Evolutionary conservation across 768 basidiomycete genomes (phyloP).

Genomic region (Pleurotus tuber-regium): DNA sequence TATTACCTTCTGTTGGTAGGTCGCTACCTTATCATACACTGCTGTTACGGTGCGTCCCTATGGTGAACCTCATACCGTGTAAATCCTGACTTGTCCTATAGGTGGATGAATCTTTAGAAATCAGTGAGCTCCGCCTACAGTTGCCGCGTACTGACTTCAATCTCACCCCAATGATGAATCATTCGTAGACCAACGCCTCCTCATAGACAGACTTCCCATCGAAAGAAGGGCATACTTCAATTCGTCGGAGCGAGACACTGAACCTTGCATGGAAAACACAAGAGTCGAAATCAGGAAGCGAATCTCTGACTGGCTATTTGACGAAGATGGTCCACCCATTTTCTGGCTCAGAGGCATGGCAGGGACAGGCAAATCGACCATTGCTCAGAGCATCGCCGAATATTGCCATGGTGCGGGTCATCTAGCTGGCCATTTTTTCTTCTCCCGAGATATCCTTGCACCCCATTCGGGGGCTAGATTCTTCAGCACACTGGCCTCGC

Average conservation of each 20-base stretch:
- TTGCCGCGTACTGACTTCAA: background rate
- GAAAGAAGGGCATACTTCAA: background rate
- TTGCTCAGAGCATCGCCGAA: slow-evolving; percentile 7
- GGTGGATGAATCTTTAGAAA: background rate
- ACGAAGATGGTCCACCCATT: background rate
- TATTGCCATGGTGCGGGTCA: background rate
- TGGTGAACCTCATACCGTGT: no score
- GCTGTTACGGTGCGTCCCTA: background rate
- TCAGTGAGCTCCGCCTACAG: background rate
- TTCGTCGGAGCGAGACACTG: background rate
- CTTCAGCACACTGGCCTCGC: slow-evolving; percentile 9
- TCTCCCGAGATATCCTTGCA: slow-evolving; percentile 1
- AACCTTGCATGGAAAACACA: background rate
- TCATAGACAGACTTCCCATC: background rate
- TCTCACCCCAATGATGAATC: no score
- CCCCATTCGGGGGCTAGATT: background rate
- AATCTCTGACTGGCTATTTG: slow-evolving; percentile 2
- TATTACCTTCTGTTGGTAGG: no score
- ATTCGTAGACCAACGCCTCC: background rate
- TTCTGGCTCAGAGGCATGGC: slow-evolving; percentile 7
- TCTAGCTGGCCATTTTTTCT: slow-evolving; percentile 7
- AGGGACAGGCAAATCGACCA: slow-evolving; percentile 8
- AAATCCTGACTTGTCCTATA: background rate
- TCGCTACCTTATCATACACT: background rate
- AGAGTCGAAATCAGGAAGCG: background rate